Evolutionary conservation across 1,284 basidiomycete genomes (phyloP).

Genomic region (Apiotrichum porosum): DNA sequence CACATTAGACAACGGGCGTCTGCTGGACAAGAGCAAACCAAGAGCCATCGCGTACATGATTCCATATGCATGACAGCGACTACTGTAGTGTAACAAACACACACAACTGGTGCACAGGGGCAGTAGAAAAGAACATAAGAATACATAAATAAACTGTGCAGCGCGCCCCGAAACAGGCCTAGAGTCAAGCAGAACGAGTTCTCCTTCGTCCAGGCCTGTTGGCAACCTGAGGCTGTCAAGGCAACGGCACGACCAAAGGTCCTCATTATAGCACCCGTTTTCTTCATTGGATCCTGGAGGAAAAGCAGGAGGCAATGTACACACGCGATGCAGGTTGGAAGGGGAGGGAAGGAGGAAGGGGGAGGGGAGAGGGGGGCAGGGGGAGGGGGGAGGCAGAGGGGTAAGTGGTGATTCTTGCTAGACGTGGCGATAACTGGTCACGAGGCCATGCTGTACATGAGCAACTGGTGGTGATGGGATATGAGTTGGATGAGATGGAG

Average conservation of each 20-base stretch:
- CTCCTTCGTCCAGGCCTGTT: too few relatives aligned
- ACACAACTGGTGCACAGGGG: neutral
- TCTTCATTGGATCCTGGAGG: slow-evolving; percentile 40
- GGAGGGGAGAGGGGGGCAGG: neutral
- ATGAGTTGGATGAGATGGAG: neutral
- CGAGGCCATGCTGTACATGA: neutral
- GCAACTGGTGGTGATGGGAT: neutral
- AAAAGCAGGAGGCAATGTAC: slow-evolving; percentile 39
- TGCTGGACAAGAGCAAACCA: too few relatives aligned
- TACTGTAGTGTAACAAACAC: slow-evolving; percentile 1
- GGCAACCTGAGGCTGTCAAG: slow-evolving; percentile 4
- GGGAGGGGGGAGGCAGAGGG: neutral
- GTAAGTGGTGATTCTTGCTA: neutral
- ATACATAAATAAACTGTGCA: slow-evolving; percentile 13
- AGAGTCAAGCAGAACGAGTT: neutral
- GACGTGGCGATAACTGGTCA: neutral
- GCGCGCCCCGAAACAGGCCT: slow-evolving; percentile 7
- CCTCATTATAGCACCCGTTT: slow-evolving; percentile 44
- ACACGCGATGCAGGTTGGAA: slow-evolving; percentile 29
- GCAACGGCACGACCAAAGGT: slow-evolving; percentile 28
- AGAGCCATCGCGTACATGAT: too few relatives aligned
- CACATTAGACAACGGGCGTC: too few relatives aligned
- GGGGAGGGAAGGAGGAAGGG: neutral
- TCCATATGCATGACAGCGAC: slow-evolving; percentile 1
- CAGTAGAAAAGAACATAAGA: neutral